Percentiles rank a stretch among this genome's conserved stretches.
These are phyloP conservation scores for Podaxis sp. DNA, from an alignment of 768 basidiomycete genomes.

Conservation along the genomic window DNA sequence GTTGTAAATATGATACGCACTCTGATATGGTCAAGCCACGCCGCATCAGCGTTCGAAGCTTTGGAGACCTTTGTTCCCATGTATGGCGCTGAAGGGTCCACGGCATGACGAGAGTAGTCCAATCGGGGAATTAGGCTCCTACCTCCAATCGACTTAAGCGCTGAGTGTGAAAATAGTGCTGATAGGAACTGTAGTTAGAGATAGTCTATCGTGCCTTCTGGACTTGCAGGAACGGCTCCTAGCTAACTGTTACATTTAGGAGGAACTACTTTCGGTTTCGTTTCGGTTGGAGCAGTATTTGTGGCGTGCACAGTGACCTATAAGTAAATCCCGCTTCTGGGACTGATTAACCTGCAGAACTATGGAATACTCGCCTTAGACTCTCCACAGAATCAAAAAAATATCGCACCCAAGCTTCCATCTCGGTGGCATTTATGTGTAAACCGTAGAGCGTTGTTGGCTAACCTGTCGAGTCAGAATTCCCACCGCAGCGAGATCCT, in stretches of 20 bases:
- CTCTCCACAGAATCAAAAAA: not conserved
- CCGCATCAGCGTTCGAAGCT: not conserved
- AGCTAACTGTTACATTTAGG: too few species aligned
- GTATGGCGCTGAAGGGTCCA: not conserved
- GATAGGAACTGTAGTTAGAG: not conserved
- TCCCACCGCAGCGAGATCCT: not conserved
- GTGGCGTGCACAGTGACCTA: not conserved
- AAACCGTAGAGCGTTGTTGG: not conserved
- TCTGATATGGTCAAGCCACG: not conserved
- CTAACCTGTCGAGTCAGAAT: not conserved
- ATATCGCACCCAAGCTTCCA: too few species aligned
- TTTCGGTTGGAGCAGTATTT: not conserved
- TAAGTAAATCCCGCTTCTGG: not conserved
- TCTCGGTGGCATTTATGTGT: not conserved
- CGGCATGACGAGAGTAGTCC: constrained; percentile 7
- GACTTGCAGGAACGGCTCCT: not conserved
- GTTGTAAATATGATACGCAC: not conserved
- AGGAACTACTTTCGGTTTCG: not conserved
- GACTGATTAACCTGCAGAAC: not conserved
- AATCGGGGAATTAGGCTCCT: not conserved
- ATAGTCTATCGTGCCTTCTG: not conserved
- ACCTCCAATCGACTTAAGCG: not conserved
- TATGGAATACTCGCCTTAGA: not conserved
- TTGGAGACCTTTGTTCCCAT: not conserved
- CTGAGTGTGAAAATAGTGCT: not conserved